Evolutionary conservation across 352 stramenopile genomes (phyloP), one percentile per base, ranked within the genome.

Genomic region (Phytophthora nicotianae): DNA sequence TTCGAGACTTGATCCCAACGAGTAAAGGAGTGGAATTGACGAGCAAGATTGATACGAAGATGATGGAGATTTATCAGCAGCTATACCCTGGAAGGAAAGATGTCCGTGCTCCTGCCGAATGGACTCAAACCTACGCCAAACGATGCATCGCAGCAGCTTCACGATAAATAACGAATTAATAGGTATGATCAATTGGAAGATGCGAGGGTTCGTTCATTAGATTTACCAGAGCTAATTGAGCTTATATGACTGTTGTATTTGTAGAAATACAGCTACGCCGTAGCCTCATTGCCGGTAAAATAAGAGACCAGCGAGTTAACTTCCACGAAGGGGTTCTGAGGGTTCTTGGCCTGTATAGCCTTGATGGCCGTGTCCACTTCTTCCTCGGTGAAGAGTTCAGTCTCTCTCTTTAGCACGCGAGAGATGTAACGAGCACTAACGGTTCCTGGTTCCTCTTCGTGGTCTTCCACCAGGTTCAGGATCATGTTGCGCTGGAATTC

Each of bases 401-500:
- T 70, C 49, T 91, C 82, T 23, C 45, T 60, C 52, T 84, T 87
- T 41, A 91, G 67, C 60, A 74, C 71, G 21, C 77, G 79, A 14
- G 50, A 65, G 49, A 91, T 81, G 66, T 88, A 89, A 23, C 72
- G 73, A 38, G 75, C 48, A 16, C 75, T 88, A 16, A 90, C 58
- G 4, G 55, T 77, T 19, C 72, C 77, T 1, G 58, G 59, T 10
- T 88, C 79, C 60, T 90, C 78, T 63, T 90, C 76, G 61, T 90
- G 78, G 1, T 78, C 78, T 42, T 86, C 67, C 5, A 77, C 65
- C 13, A 87, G 72, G 33, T 79, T 64, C 23, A 74, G 57, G 27
- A 90, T 69, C 66, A 90, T 87, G 37, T 88, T 88, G 50, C 72
- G 65, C 11, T 73, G 81, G 61, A 90, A 60, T 40, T 90, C 76